These are phyloP conservation scores for Talaromyces sp. DNA, from an alignment of 2,329 filamentous ascomycete species.

Conservation along the genomic window DNA sequence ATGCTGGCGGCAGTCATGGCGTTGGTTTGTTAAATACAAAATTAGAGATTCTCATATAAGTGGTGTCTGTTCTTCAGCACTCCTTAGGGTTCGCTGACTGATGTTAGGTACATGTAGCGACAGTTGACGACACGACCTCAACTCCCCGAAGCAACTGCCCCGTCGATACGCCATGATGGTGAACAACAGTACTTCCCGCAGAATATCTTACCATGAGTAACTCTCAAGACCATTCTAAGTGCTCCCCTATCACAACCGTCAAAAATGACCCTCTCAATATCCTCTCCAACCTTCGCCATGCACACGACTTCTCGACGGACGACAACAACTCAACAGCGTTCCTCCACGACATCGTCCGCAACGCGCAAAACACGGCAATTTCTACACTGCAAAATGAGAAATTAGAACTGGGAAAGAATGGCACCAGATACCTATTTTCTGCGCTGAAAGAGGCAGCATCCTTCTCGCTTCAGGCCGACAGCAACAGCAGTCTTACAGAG, in stretches of 20 bases:
- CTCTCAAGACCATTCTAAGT: slow-evolving; percentile 21
- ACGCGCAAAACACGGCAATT: slow-evolving; percentile 10
- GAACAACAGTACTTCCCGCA: not conserved
- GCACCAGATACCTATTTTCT: slow-evolving; percentile 25
- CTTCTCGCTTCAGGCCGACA: not conserved
- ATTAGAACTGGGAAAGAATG: slow-evolving; percentile 25
- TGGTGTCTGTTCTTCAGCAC: not conserved
- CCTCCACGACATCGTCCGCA: slow-evolving; percentile 5
- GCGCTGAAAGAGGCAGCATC: slow-evolving; percentile 16
- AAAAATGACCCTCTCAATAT: slow-evolving; percentile 19
- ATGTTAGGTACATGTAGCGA: too few relatives aligned
- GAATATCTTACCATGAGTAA: not conserved
- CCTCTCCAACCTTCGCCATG: slow-evolving; percentile 9
- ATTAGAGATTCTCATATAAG: too few relatives aligned
- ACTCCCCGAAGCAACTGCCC: not conserved
- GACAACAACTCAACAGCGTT: slow-evolving; percentile 15
- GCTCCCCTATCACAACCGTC: slow-evolving; percentile 35
- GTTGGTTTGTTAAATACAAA: not conserved
- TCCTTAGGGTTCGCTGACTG: too few relatives aligned
- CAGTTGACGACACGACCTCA: not conserved
- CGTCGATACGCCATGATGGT: not conserved
- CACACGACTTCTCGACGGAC: slow-evolving; percentile 15
- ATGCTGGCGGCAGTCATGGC: not conserved
- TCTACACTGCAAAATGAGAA: slow-evolving; percentile 22
- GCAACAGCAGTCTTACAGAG: slow-evolving; percentile 2